phyloP scores from a whole-genome alignment of 73 alveolate species.

The Stentor roeselii region DNA sequence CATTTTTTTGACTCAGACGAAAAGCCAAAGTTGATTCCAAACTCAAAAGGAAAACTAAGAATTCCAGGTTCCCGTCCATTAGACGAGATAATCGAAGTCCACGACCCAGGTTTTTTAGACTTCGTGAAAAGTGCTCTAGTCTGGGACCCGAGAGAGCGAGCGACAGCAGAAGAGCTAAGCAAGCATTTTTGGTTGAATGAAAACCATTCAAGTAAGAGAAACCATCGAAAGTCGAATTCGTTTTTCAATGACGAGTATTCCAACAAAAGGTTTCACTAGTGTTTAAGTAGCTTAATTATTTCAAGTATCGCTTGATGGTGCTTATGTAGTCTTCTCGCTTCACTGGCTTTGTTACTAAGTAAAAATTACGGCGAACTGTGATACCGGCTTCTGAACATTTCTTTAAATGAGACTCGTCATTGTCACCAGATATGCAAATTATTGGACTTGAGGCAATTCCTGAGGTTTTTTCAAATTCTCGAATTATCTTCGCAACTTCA shows the following conservation, averaged over 20 bases:
- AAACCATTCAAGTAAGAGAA: not conserved
- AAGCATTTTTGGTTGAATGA: not conserved
- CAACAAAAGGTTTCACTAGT: not conserved
- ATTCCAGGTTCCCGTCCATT: slow-evolving; percentile 13
- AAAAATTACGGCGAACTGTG: not conserved
- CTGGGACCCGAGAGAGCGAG: not conserved
- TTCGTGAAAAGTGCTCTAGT: not conserved
- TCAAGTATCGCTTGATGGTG: not conserved
- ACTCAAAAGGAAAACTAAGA: slow-evolving; percentile 15
- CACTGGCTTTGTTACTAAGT: not conserved
- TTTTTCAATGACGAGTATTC: not conserved
- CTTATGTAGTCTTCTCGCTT: not conserved
- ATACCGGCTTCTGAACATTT: not conserved
- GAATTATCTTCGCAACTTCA: not conserved
- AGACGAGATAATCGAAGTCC: not conserved
- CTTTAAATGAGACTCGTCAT: not conserved
- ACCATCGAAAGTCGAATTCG: not conserved
- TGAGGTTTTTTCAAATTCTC: not conserved
- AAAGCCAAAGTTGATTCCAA: slow-evolving; percentile 40
- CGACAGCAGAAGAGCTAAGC: not conserved
- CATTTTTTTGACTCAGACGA: slow-evolving; percentile 34
- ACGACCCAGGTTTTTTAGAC: not conserved
- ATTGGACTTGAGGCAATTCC: not conserved
- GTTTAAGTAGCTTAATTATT: not conserved
- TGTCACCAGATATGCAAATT: not conserved